These are phyloP conservation scores for Sherardia arvensis DNA, from an alignment of 257 asterid species.

Conservation along the genomic window DNA sequence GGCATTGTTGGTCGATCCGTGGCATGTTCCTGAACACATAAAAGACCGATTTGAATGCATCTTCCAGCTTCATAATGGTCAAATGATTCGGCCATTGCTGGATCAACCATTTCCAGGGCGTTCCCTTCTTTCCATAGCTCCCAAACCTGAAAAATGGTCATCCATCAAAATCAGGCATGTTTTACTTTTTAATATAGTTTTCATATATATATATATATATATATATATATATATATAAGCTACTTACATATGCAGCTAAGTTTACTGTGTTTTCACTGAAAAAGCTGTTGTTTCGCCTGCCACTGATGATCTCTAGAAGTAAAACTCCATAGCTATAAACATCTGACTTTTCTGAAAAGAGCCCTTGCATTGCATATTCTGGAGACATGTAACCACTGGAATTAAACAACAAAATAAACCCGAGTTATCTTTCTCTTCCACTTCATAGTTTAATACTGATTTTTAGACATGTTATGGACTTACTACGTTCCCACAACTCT, in stretches of 20 bases:
- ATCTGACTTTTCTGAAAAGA: slow-evolving; percentile 26
- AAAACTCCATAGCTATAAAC: slow-evolving; percentile 29
- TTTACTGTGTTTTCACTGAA: slow-evolving; percentile 8
- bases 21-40: slow-evolving; percentile 26
- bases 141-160: slow-evolving; percentile 21
- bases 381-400: slow-evolving; percentile 41
- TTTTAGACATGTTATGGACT: neutral
- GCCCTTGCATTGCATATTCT: slow-evolving; percentile 37
- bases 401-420: neutral
- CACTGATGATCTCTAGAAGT: slow-evolving; percentile 22
- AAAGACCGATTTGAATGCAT: slow-evolving; percentile 25
- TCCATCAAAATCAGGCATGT: neutral
- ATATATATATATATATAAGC: too few relatives aligned
- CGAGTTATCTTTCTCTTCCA: neutral
- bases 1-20: slow-evolving; percentile 21
- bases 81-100: slow-evolving; percentile 9
- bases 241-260: slow-evolving; percentile 26
- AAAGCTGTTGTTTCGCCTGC: slow-evolving; percentile 21
- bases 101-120: slow-evolving; percentile 14
- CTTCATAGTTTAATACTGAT: neutral
- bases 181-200: too few relatives aligned
- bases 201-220: too few relatives aligned
- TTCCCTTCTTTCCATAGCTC: slow-evolving; percentile 19
- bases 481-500: slow-evolving; percentile 32
- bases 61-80: slow-evolving; percentile 8